Evolutionary conservation across 1,139 yeast genomes (phyloP).

Genomic region (Magnusiomyces sp.): DNA sequence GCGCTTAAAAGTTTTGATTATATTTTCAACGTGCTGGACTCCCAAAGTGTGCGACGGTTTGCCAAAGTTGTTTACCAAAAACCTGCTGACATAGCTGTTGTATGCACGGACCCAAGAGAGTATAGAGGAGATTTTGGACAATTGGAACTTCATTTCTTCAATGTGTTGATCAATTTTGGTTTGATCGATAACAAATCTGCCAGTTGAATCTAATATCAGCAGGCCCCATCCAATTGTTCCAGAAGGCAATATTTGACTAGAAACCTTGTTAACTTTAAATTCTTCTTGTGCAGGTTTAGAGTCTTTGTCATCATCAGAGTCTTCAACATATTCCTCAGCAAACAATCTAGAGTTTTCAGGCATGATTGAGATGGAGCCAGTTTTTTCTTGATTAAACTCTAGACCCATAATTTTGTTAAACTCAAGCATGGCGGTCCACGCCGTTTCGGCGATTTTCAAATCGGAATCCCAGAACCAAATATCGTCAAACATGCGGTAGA

Average conservation of each 20-base stretch:
- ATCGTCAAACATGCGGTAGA: slow-evolving; percentile 19
- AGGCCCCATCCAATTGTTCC: slow-evolving; percentile 18
- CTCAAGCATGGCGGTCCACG: slow-evolving; percentile 15
- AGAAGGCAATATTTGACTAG: slow-evolving; percentile 8
- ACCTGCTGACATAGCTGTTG: slow-evolving; percentile 16
- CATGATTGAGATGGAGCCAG: slow-evolving; percentile 16
- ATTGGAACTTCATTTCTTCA: slow-evolving; percentile 15
- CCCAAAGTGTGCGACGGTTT: slow-evolving; percentile 14
- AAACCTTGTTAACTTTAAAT: slow-evolving; percentile 1
- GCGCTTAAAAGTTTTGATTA: slow-evolving; percentile 12
- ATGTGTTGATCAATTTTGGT: slow-evolving; percentile 13
- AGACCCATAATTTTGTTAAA: slow-evolving; percentile 17
- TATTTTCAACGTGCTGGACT: slow-evolving; percentile 15
- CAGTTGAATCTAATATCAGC: slow-evolving; percentile 10
- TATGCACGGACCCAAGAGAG: slow-evolving; percentile 16
- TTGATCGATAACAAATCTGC: slow-evolving; percentile 14
- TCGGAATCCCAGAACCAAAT: slow-evolving; percentile 19
- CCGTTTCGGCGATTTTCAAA: slow-evolving; percentile 13
- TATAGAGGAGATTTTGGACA: slow-evolving; percentile 10
- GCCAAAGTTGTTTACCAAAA: slow-evolving; percentile 16
- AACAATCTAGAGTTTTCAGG: too few relatives aligned
- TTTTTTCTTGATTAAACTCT: slow-evolving; percentile 17
- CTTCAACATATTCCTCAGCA: not conserved
- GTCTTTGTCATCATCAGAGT: not conserved
- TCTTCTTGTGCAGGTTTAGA: not conserved